These are phyloP conservation scores for Gracilaria vermiculophylla DNA, from an alignment of 23 red algal species.

Conservation along the genomic window DNA sequence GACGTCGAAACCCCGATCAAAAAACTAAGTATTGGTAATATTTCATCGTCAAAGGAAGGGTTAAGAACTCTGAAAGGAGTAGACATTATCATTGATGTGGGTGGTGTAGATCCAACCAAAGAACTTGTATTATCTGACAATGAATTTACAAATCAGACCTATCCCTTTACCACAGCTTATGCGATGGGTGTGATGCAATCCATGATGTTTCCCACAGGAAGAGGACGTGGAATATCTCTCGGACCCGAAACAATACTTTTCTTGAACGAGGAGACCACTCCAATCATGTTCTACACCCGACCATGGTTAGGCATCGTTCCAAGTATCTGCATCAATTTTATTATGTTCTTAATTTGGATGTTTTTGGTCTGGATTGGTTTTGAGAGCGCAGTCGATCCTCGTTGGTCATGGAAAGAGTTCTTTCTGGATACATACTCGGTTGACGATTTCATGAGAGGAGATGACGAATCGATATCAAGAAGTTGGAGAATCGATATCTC, in stretches of 20 bases:
- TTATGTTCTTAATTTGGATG: background rate
- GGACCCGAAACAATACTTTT: background rate
- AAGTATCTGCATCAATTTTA: background rate
- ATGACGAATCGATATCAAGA: background rate
- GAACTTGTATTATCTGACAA: too few relatives aligned
- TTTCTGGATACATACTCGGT: background rate
- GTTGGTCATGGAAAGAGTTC: conserved; percentile 28
- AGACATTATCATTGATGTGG: background rate
- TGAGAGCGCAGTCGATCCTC: background rate
- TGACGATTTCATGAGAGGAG: background rate
- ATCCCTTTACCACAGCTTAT: too few relatives aligned
- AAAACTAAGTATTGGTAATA: too few relatives aligned
- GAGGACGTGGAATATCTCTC: background rate
- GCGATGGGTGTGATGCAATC: background rate
- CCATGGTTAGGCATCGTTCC: background rate
- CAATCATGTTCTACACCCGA: background rate
- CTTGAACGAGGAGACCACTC: background rate
- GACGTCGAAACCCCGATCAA: too few relatives aligned
- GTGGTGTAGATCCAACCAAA: background rate
- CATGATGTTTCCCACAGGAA: background rate
- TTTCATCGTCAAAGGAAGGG: too few relatives aligned
- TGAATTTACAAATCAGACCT: too few relatives aligned
- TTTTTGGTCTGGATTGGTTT: background rate
- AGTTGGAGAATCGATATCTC: background rate
- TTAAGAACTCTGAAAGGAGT: too few relatives aligned